These are phyloP conservation scores for Mortierella hygrophila DNA, from an alignment of 192 early-diverging fungal genomes.

Conservation along the genomic window DNA sequence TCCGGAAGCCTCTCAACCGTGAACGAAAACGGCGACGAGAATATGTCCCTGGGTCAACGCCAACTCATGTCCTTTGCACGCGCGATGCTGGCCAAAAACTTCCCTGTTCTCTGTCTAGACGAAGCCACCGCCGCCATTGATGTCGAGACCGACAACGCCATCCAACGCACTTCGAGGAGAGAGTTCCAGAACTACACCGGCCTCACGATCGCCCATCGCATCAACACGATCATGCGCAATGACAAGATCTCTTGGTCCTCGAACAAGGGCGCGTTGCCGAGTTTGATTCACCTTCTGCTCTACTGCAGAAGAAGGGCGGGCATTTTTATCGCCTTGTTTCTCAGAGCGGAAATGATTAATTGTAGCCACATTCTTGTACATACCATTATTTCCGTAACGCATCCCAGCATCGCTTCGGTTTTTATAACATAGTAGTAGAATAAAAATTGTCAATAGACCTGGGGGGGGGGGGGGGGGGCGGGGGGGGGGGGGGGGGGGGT, in stretches of 20 bases:
- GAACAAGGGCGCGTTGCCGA: constrained; percentile 80
- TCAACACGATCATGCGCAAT: constrained; percentile 78
- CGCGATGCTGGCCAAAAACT: constrained; percentile 65
- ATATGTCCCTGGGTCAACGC: constrained; percentile 86
- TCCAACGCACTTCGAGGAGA: constrained; percentile 59
- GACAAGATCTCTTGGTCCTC: constrained; percentile 85
- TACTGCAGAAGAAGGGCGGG: constrained; percentile 63
- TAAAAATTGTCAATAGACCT: too few species aligned
- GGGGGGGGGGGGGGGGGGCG: too few species aligned
- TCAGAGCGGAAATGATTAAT: constrained; percentile 29
- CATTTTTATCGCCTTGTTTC: constrained; percentile 58
- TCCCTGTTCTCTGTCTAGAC: constrained; percentile 30
- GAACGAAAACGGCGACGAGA: constrained; percentile 84
- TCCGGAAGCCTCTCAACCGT: constrained; percentile 73
- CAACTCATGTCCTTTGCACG: constrained; percentile 80
- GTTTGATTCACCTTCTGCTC: constrained; percentile 72
- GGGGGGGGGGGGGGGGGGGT: too few species aligned
- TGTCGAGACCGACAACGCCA: constrained; percentile 53
- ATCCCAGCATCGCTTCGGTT: too few species aligned
- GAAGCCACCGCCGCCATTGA: constrained; percentile 66
- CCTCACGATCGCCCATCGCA: constrained; percentile 70
- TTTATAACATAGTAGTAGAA: too few species aligned
- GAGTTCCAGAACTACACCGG: constrained; percentile 63
- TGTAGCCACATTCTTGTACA: too few species aligned
- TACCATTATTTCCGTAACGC: too few species aligned